Base-by-base conservation (phyloP, 371 early-diverging fungal genomes). In the Mortierella sp. region DNA sequence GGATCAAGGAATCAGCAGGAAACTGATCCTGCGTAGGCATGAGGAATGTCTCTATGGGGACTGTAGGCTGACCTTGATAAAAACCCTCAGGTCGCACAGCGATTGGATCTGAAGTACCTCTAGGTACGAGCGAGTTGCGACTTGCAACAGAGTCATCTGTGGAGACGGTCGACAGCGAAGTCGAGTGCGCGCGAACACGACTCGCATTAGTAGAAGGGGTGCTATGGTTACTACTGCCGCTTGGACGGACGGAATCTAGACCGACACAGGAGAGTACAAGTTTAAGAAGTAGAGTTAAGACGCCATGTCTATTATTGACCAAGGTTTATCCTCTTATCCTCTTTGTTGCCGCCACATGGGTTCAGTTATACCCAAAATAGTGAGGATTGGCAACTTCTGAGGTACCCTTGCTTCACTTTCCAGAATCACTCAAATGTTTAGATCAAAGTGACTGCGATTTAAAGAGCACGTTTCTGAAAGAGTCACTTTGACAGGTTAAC, bases 21-120 rank as follows among this genome's bases (percentile, higher is more conserved):
- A 51, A 79, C 28, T 79, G 80, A 8, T 79, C 80, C 64, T 79
- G 80, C 0, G 53, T 70, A 7, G 80, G 80, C 74, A 79, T 79
- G n/a, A 73, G 28, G 57, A 79, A 79, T 17, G 80, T 70, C 17
- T 79, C 80, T 29, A 74, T 42, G 9, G 80, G 80, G 26, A 79
- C 75, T 28, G 63, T 60, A 8, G 80, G 80, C 28, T 70, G 80
- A 5, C 80, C 80, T 17, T 64, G 70, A 26, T 79, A 79, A 42
- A 70, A 79, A 15, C 57, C 70, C 23, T 74, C 71, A 13, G 70
- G 62, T 0, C 32, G 58, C 28, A 51, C 43, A 8, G 22, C 28
- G 37, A 23, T 54, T 12, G 67, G n/a, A 29, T 76, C 77, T 0
- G 70, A 22, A 26, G 45, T 57, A 40, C 34, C 13, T 13, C 80